A percentile compares a stretch with the other conserved stretches of the same genome.
Conservation (phyloP, 345 rosid species). For the Sonneratia caseolaris region DNA sequence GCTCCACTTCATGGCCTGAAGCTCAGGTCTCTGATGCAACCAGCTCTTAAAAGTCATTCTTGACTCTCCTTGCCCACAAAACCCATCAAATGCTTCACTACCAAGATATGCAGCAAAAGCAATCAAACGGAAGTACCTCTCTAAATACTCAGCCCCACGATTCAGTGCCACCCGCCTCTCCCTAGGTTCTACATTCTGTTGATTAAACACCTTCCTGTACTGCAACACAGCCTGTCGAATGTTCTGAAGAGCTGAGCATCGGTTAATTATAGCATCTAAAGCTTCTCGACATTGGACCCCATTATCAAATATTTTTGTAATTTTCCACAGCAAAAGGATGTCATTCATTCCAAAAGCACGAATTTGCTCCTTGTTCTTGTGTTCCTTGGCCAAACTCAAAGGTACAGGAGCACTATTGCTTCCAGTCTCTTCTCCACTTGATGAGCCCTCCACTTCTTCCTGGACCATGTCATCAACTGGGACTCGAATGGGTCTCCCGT, state of each 20-base stretch:
- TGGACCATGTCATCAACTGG: slow-evolving; percentile 40
- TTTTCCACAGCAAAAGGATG: slow-evolving; percentile 75
- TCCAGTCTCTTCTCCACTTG: slow-evolving; percentile 86
- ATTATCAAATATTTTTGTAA: slow-evolving; percentile 84
- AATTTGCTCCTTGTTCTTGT: slow-evolving; percentile 38
- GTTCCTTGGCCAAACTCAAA: slow-evolving; percentile 18
- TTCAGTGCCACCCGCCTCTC: slow-evolving; percentile 77
- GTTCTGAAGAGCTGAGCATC: slow-evolving; percentile 95
- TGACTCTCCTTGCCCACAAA: slow-evolving; percentile 65
- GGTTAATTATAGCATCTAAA: slow-evolving; percentile 79
- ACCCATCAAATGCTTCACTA: slow-evolving; percentile 85
- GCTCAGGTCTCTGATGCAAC: slow-evolving; percentile 87
- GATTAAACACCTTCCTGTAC: slow-evolving; percentile 81
- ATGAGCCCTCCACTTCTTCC: slow-evolving; percentile 68
- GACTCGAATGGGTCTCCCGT: slow-evolving; percentile 77
- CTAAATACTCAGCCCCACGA: slow-evolving; percentile 95
- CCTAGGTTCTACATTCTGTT: slow-evolving; percentile 85
- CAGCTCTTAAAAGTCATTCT: slow-evolving; percentile 80
- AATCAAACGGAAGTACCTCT: slow-evolving; percentile 81
- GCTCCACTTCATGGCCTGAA: slow-evolving; percentile 98
- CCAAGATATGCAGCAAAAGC: slow-evolving; percentile 98
- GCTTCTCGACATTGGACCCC: slow-evolving; percentile 91
- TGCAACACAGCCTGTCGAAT: slow-evolving; percentile 86
- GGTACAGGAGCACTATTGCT: slow-evolving; percentile 30
- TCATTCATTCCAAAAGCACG: slow-evolving; percentile 86